Conservation (phyloP, 2,329 filamentous ascomycete species). For the Cytospora leucostoma region DNA sequence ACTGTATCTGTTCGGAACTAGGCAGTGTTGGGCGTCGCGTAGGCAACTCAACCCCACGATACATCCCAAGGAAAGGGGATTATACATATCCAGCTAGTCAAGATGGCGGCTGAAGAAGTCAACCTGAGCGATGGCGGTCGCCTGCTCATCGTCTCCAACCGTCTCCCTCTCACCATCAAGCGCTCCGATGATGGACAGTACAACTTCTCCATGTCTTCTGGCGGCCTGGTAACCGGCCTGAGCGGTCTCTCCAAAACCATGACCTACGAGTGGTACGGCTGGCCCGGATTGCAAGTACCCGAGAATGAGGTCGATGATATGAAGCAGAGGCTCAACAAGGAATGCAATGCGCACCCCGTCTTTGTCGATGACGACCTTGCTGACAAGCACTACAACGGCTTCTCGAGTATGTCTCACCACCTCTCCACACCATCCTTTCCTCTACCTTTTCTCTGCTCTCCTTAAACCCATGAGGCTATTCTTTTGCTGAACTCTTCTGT, state of each 20-base stretch:
- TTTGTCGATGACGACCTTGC: conserved; percentile 93
- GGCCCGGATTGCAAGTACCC: conserved; percentile 91
- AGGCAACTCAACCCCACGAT: no score
- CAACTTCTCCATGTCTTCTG: conserved; percentile 94
- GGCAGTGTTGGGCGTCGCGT: no score
- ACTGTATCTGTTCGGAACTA: no score
- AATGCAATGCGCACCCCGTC: conserved; percentile 87
- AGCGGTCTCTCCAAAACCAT: conserved; percentile 90
- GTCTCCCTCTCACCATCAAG: conserved; percentile 95
- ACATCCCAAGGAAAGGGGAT: no score
- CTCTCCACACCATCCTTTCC: conserved; percentile 4
- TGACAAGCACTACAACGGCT: conserved; percentile 96
- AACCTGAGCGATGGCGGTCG: conserved; percentile 38
- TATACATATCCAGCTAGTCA: not conserved
- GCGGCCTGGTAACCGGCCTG: conserved; percentile 89
- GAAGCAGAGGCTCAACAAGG: conserved; percentile 76
- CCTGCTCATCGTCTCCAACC: conserved; percentile 88
- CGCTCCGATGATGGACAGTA: conserved; percentile 89
- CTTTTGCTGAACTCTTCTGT: conserved; percentile 19
- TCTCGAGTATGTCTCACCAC: conserved; percentile 71
- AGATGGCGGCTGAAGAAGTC: conserved; percentile 18
- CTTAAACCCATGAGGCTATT: conserved; percentile 1
- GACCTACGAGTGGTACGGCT: conserved; percentile 97
- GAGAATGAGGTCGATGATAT: conserved; percentile 77
- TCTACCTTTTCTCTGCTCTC: conserved; percentile 14